Evolutionary conservation across 768 basidiomycete genomes (phyloP), one percentile per base, ranked within the genome.

Genomic region (Dentipellis fragilis): DNA sequence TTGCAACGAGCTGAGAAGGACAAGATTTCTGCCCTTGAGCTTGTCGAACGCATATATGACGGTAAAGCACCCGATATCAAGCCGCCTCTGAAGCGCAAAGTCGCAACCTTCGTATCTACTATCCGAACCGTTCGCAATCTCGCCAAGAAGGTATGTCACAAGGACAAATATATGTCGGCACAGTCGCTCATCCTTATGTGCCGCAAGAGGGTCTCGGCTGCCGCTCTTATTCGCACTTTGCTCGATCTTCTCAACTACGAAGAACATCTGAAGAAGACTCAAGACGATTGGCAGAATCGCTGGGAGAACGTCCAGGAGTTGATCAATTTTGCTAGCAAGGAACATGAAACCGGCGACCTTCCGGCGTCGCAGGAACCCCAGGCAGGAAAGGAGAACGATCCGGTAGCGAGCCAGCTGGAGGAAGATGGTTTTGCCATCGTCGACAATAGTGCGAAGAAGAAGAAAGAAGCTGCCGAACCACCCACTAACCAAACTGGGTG

Each of bases 271-370:
- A 80, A 77, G 65, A 82, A 80, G 62, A 83, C 81, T 0, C 80
- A 88, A 51, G 74, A 75, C n/a, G 90, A 93, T 57, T 84, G 77
- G 73, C 83, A 87, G 40, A 79, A 77, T 39, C 73, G 89, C 39
- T 87, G 86, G 88, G 87, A 92, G 68, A 95, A 95, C 66, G 82
- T 93, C 1, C 76, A 86, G 61, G 91, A 93, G 69, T 72, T 95
- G 60, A 83, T 89, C 55, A 84, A 76, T n/a, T 89, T 87, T 60
- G 85, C 87, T 8, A 81, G 73, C 54, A 83, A 87, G 56, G 70
- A 54, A 48, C n/a, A 19, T 11, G 37, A 47, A 34, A 36, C 21
- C 12, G 14, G 39, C 35, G 49, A 55, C 9, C 16, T 50, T 39
- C 22, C 48, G 19, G 14, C 9, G 14, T 9, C 19, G 14, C 14